These are phyloP conservation scores for Ascomycota sp. DNA, from an alignment of 2,329 filamentous ascomycete species.

Conservation along the genomic window DNA sequence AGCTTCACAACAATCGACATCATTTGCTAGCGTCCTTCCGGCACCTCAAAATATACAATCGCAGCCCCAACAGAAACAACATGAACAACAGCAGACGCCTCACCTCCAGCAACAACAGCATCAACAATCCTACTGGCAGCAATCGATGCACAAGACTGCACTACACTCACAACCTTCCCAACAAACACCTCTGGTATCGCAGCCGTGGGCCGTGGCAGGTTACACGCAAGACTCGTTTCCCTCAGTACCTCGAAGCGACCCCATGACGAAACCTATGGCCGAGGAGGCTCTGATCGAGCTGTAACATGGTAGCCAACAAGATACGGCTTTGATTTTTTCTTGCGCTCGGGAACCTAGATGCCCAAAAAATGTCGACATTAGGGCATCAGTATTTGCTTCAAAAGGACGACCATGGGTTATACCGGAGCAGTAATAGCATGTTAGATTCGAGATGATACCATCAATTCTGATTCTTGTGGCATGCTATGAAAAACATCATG, in stretches of 20 bases:
- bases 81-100: constrained; percentile 1
- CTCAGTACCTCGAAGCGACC: constrained; percentile 28
- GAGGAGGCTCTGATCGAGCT: constrained; percentile 71
- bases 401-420: too few species aligned
- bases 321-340: too few species aligned
- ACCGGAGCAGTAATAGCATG: too few species aligned
- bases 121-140: constrained; percentile 16
- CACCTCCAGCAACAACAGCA: constrained; percentile 8
- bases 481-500: too few species aligned
- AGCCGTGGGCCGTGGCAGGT: constrained; percentile 23
- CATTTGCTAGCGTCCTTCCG: not conserved
- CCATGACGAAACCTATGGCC: constrained; percentile 26
- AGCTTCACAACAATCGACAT: constrained; percentile 5
- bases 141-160: constrained; percentile 12
- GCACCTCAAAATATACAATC: not conserved
- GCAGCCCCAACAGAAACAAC: constrained; percentile 1
- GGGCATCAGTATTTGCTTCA: too few species aligned
- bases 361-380: too few species aligned
- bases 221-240: constrained; percentile 45
- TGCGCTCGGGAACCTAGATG: too few species aligned
- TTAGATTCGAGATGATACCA: too few species aligned
- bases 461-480: too few species aligned
- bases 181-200: constrained; percentile 15
- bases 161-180: constrained; percentile 5
- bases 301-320: constrained; percentile 11